A percentile compares a stretch with the other conserved stretches of the same genome.
phyloP scores from a whole-genome alignment of 2,329 filamentous ascomycete genomes.

The Monilinia vaccinii-corymbosi region DNA sequence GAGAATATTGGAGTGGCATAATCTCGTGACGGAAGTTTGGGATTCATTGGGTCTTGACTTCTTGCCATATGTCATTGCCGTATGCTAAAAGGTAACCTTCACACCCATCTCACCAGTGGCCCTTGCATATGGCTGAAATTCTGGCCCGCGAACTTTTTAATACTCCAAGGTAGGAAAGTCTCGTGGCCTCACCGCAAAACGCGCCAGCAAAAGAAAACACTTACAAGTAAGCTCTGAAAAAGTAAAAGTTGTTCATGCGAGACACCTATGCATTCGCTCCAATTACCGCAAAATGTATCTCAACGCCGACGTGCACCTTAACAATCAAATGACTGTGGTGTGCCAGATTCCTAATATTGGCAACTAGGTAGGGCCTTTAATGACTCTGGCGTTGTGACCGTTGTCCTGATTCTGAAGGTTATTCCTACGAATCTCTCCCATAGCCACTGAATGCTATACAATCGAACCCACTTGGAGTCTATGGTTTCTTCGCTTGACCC shows the following conservation, averaged over 20 bases:
- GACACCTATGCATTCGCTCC: neutral
- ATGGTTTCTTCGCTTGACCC: slow-evolving; percentile 11
- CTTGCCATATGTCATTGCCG: neutral
- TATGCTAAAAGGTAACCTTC: neutral
- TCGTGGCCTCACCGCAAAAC: neutral
- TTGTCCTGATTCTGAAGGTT: neutral
- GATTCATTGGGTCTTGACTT: neutral
- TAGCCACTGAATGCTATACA: neutral
- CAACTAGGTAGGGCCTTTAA: neutral
- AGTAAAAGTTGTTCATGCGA: neutral
- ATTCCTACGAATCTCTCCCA: neutral
- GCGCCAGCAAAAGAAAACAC: slow-evolving; percentile 3
- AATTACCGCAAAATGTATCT: neutral
- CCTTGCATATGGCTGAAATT: neutral
- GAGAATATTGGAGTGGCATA: neutral
- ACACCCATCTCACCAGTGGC: neutral
- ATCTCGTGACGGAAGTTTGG: neutral
- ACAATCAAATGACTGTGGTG: neutral
- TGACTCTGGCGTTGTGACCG: neutral
- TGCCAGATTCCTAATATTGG: neutral
- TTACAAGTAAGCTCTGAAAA: neutral
- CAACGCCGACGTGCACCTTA: neutral
- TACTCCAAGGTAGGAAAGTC: neutral
- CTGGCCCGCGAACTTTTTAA: neutral
- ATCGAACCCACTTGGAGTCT: neutral